Evolutionary conservation across 2,329 filamentous ascomycete genomes (phyloP), one percentile per base, ranked within the genome.

Genomic region (Nannizzia gypsea): DNA sequence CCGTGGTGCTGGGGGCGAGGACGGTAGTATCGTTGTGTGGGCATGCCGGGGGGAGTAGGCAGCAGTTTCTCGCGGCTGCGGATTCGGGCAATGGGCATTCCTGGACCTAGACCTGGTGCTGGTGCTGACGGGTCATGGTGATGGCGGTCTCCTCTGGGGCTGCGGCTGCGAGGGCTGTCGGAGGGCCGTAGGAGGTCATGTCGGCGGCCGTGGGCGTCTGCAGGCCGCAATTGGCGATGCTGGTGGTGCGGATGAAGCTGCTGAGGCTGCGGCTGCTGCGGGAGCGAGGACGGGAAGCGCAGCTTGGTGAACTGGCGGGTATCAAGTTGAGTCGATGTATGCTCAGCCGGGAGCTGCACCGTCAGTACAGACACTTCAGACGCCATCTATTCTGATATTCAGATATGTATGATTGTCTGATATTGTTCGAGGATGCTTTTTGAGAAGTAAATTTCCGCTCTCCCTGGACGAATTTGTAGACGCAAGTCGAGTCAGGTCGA

Each of bases 301-400:
- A 56, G 54, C 24, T 56, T 56, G 54, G 54, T 56, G 36, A 20
- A 56, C 31, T 56, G 54, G 9, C 36, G 28, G 31, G 54, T 40
- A 56, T 56, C 36, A 24, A 56, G 31, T 11, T 28, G 24, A 11
- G 38, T 56, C 6, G 54, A 36, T 2, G 54, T 3, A 24, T n/a
- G n/a, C n/a, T 40, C 54, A 9, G 31, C 28, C 1, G 54, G 54
- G 20, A 56, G 54, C 22, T 56, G 31, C 31, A 56, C 54, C 54
- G 54, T 28, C n/a, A 36, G 28, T 8, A 56, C 28, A 56, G 54
- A 56, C 15, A 56, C 36, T 17, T 56, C 54, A 28, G 54, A 40
- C 4, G 54, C 54, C 54, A 56, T 36, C 31, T 34, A 34, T 36
- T 11, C 11, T 11, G 9, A 11, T 36, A 13, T 36, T 34, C 31